Evolutionary conservation across 345 rosid genomes (phyloP).

Genomic region (Pseudoturritis turrita): DNA sequence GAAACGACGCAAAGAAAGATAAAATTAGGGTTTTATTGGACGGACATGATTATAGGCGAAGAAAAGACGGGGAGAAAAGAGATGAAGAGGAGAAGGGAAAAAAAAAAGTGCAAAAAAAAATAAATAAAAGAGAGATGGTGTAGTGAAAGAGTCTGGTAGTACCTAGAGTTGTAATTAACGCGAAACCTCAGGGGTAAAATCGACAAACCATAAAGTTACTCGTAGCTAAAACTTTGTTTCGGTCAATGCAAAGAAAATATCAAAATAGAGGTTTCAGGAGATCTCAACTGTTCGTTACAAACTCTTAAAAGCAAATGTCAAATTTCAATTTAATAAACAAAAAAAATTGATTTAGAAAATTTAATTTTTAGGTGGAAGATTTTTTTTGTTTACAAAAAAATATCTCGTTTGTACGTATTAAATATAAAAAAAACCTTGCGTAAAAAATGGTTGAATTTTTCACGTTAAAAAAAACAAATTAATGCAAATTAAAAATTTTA

Average conservation of each 20-base stretch:
- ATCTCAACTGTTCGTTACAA: constrained; percentile 7
- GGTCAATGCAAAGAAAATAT: constrained; percentile 40
- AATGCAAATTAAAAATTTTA: neutral
- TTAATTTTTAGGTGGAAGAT: neutral
- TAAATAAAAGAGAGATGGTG: neutral
- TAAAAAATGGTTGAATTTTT: neutral
- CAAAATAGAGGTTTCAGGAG: constrained; percentile 34
- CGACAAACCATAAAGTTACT: constrained; percentile 11
- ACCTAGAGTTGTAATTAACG: neutral
- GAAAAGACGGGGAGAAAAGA: constrained; percentile 16
- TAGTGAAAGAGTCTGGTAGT: neutral
- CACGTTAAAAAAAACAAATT: neutral
- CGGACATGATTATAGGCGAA: constrained; percentile 41
- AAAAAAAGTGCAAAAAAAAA: neutral
- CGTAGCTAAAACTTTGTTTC: constrained; percentile 10
- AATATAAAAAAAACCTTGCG: no score
- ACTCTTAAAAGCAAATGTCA: no score
- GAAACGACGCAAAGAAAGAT: constrained; percentile 32
- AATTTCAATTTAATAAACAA: neutral
- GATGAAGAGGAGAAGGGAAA: neutral
- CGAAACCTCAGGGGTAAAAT: neutral
- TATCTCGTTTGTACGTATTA: neutral
- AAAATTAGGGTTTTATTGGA: constrained; percentile 74
- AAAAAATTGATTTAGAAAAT: neutral
- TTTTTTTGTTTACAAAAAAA: neutral